Base-by-base conservation (phyloP, 805 yeast genomes). In the Saccharomycopsis sp. region DNA sequence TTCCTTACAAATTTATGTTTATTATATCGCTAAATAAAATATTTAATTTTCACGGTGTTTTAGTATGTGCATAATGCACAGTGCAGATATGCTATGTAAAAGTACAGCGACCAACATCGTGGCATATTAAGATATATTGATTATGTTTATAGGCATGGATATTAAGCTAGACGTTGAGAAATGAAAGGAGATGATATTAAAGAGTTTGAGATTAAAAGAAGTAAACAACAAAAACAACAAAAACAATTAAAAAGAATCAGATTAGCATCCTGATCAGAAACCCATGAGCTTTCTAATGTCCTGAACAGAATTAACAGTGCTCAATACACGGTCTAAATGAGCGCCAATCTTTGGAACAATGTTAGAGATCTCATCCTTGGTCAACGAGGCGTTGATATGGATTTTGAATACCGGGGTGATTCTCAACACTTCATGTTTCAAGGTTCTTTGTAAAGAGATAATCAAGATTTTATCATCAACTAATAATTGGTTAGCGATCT, bases 371-470 rank as follows among this genome's bases (percentile, higher is more conserved):
- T 85, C 87, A 15, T 69, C 65, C 47, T 69, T 71, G 15, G 75
- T 68, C 65, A 83, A 72, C 2, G 75, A 78, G 8, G 78, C 74
- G 58, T 79, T 81, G 47, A 82, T 67, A 62, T 75, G 73, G 23
- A 87, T 66, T 57, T 80, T 75, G 64, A 87, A 71, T 59, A 83
- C 81, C 52, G 89, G 89, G 54, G 81, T 77, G 50, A 84, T 71
- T 8, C 94, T 90, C 61, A 87, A 75, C 55, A 83, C 73, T 68
- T 91, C 97, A 67, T 86, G 96, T 64, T 81, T 84, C 57, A 85
- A 74, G 12, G 90, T 75, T 66, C 96, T 82, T 47, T 84, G 74
- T 1, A 73, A 63, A 60, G 76, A 65, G 9, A 81, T 77, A 53
- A 92, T 77, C 61, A 90, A 77, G 17, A 89, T 75, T 53, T 75